phyloP scores from a whole-genome alignment of 305 asterid genomes.

The Fraxinus ornus region DNA sequence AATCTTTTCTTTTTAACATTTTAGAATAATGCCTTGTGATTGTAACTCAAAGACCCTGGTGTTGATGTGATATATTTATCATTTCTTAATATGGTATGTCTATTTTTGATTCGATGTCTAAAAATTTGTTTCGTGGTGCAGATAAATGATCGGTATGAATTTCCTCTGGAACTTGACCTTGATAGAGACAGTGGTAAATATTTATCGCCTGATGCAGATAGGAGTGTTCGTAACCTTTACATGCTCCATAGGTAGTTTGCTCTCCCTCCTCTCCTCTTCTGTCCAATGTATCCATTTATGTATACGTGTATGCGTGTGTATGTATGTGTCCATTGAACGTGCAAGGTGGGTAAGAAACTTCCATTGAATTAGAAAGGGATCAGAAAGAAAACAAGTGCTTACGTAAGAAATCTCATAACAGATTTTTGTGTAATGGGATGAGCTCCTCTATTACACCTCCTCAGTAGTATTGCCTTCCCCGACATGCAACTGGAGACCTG shows the following conservation, averaged over 20 bases:
- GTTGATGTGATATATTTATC: conserved; percentile 1
- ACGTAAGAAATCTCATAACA: neutral
- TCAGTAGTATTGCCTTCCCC: neutral
- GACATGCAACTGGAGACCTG: neutral
- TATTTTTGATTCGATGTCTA: neutral
- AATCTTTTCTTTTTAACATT: neutral
- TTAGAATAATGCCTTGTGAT: neutral
- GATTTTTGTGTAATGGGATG: neutral
- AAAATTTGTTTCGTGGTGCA: conserved; percentile 31
- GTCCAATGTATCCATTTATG: conserved; percentile 1
- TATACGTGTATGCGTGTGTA: neutral
- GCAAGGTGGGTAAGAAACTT: neutral
- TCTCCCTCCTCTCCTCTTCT: conserved; percentile 11
- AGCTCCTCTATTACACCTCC: conserved; percentile 1
- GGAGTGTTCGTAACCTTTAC: conserved; percentile 91
- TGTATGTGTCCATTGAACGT: neutral
- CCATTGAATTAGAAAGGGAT: conserved; percentile 1
- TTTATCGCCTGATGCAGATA: conserved; percentile 93
- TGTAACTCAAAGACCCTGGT: neutral
- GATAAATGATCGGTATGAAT: conserved; percentile 99
- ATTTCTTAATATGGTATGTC: neutral
- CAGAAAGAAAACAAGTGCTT: conserved; percentile 14
- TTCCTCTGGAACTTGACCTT: conserved; percentile 94
- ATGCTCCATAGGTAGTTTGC: conserved; percentile 80
- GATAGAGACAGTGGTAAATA: conserved; percentile 92